Percentiles rank a stretch among this genome's conserved stretches.
Evolutionary conservation across 2,329 filamentous ascomycete species (phyloP).

Genomic region (Cryphonectria radicalis): DNA sequence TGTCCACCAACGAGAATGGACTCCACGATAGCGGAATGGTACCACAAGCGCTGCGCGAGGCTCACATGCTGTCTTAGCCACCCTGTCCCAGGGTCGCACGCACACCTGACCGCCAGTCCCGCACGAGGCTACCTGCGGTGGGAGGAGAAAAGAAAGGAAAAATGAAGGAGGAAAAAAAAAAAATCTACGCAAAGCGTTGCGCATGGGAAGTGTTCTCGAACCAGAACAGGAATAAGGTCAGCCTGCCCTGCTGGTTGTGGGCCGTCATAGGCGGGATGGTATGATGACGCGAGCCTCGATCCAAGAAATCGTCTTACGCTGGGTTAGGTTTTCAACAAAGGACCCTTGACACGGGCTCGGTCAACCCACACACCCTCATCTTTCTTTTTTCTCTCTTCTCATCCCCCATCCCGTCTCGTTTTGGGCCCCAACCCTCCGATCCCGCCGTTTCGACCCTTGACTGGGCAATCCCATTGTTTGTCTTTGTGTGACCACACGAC

Average conservation of each 20-base stretch:
- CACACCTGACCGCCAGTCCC: slow-evolving; percentile 24
- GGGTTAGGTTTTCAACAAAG: slow-evolving; percentile 20
- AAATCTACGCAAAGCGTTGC: neutral
- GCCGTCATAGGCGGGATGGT: slow-evolving; percentile 11
- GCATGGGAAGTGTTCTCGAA: neutral
- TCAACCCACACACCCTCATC: slow-evolving; percentile 15
- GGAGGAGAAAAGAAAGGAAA: too few relatives aligned
- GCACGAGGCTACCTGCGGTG: slow-evolving; percentile 11
- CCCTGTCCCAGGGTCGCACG: neutral
- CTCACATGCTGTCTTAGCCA: neutral
- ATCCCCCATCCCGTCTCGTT: neutral
- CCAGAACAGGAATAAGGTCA: slow-evolving; percentile 20
- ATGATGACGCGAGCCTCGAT: slow-evolving; percentile 26
- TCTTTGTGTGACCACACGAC: neutral
- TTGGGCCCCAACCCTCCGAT: neutral
- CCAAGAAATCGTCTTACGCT: slow-evolving; percentile 20
- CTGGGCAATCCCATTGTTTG: neutral
- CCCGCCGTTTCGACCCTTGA: neutral
- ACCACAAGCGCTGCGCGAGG: neutral
- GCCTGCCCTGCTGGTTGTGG: slow-evolving; percentile 23
- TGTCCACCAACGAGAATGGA: neutral
- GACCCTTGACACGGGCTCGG: neutral
- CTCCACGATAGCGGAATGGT: neutral
- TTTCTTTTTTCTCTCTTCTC: neutral
- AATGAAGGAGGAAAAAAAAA: too few relatives aligned